Base-by-base conservation (phyloP, 2,329 filamentous ascomycete species). In the Pseudocercospora crystallina region DNA sequence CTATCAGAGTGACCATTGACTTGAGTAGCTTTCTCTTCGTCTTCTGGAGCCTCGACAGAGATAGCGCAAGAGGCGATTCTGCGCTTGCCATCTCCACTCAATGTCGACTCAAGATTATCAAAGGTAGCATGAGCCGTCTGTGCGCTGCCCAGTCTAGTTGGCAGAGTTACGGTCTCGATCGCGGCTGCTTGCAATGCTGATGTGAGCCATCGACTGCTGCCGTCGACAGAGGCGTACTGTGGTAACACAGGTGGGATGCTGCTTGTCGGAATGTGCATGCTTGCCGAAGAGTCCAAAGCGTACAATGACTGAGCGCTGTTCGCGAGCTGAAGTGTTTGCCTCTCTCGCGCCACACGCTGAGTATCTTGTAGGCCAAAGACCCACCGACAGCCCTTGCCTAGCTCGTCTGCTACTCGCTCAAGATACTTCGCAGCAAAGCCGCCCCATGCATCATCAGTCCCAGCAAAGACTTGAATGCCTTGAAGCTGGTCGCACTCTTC, bases 401-500 rank as follows among this genome's bases (percentile, higher is more conserved):
- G 92, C 68, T 99, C 94, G 66, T 99, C 94, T 54, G 89, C 77
- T 50, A 99, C 71, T 29, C 84, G 79, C 67, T 97, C 73, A 43
- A 73, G 60, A 67, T 72, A 76, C 54, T 64, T 67, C 44, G 70
- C 68, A 39, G 73, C 58, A 69, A 78, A 71, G 52, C 76, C 69
- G 56, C 75, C 68, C 75, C 75, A 77, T 54, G 79, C 69, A 75
- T 80, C 61, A 72, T 83, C 71, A 52, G 79, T 65, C 54, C 78
- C 66, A 59, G 80, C 66, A 63, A 83, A 63, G 59, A 76, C 65
- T 61, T 97, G 92, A 13, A 99, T 76, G 0, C 87, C 92, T 70
- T 96, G 91, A 73, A 97, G 79, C 48, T 90, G 85, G 69, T 99
- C 94, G 58, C 90, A 94, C 71, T 97, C 94, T 72, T 99, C 94